phyloP scores from a whole-genome alignment of 129 eudicot species.

The Apium graveolens region DNA sequence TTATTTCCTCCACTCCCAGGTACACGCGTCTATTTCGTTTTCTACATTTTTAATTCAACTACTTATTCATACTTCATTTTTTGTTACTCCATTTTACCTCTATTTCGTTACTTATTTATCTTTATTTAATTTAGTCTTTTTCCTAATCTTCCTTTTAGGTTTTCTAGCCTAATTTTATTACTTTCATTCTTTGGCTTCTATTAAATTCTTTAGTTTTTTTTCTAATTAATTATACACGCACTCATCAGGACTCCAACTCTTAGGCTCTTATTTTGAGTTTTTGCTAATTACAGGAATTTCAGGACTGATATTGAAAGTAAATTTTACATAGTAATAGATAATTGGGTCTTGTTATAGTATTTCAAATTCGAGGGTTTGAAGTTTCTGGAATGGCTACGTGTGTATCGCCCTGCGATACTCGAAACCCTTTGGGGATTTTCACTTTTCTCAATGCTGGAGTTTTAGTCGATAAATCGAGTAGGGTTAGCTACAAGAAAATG shows the following conservation, averaged over 20 bases:
- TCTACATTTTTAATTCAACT: too few species aligned
- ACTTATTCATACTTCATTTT: too few species aligned
- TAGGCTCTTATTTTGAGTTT: not conserved
- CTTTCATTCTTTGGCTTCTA: not conserved
- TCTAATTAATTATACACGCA: too few species aligned
- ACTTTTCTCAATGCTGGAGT: constrained; percentile 39
- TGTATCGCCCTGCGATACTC: constrained; percentile 43
- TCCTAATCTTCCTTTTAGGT: not conserved
- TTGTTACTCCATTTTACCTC: not conserved
- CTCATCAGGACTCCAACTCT: too few species aligned
- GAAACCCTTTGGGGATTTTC: constrained; percentile 33
- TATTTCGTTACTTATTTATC: too few species aligned
- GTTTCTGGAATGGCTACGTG: constrained; percentile 50
- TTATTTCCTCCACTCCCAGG: not conserved
- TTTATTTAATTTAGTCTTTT: too few species aligned
- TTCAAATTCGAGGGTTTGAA: not conserved
- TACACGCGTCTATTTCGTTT: too few species aligned
- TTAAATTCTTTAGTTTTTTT: too few species aligned
- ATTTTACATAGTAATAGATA: constrained; percentile 6
- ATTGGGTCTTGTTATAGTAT: constrained; percentile 10
- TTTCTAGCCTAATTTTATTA: not conserved
- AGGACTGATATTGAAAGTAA: not conserved
- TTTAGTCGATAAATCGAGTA: constrained; percentile 20
- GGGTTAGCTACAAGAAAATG: constrained; percentile 28
- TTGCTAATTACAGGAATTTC: not conserved